Conservation (phyloP, 2,329 filamentous ascomycete genomes). For the Penicillium sp. region DNA sequence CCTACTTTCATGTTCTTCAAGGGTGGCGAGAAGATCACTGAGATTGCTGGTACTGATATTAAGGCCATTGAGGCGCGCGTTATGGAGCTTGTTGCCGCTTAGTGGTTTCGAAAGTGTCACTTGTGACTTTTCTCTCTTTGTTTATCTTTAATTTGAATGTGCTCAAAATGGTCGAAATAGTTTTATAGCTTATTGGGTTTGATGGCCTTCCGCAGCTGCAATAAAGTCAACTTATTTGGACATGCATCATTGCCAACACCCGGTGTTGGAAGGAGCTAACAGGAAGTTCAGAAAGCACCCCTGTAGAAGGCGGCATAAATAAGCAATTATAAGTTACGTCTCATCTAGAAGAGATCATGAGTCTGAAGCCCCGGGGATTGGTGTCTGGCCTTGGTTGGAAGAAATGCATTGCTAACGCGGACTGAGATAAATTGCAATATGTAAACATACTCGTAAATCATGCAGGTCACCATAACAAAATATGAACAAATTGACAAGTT, state of each 20-base stretch:
- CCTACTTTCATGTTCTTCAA: slow-evolving; percentile 15
- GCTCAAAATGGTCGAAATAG: neutral
- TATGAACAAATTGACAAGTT: neutral
- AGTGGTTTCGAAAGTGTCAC: neutral
- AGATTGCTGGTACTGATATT: slow-evolving; percentile 10
- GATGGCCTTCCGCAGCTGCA: no score
- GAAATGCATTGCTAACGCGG: neutral
- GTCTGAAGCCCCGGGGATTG: neutral
- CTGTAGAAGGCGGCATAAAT: neutral
- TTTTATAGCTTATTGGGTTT: neutral
- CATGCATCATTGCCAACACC: no score
- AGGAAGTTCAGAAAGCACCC: neutral
- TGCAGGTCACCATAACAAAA: neutral
- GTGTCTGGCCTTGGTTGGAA: neutral
- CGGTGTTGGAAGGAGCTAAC: no score
- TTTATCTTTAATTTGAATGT: no score
- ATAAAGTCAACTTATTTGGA: no score
- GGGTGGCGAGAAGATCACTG: slow-evolving; percentile 9
- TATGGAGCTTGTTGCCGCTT: neutral
- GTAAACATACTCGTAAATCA: neutral
- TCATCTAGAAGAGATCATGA: no score
- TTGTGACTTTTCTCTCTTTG: neutral
- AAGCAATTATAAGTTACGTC: neutral
- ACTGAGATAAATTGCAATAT: neutral
- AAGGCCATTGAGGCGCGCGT: slow-evolving; percentile 1